These are phyloP conservation scores for Pseudoturritis turrita DNA, from an alignment of 345 rosid species.

Conservation along the genomic window DNA sequence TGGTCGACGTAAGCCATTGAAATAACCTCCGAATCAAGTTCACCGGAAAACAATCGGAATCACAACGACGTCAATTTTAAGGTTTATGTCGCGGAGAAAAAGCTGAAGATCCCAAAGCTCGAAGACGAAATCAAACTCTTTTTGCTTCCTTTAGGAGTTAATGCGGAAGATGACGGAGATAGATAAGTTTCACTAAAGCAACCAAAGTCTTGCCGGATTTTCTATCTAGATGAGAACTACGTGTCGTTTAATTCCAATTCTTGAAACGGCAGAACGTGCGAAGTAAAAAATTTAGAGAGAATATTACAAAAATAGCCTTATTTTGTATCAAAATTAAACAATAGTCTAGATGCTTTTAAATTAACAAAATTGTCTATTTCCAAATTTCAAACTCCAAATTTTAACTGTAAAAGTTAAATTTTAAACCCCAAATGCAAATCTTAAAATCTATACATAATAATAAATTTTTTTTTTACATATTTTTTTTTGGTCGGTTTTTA, in stretches of 20 bases:
- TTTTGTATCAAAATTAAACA: background rate
- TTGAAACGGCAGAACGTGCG: conserved; percentile 7
- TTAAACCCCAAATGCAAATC: too few species aligned
- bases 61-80: background rate
- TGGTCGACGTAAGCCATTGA: conserved; percentile 97
- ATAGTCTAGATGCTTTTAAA: background rate
- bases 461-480: too few species aligned
- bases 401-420: too few species aligned
- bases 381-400: too few species aligned
- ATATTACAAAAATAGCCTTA: background rate
- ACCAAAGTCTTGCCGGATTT: conserved; percentile 6
- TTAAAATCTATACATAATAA: too few species aligned
- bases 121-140: conserved; percentile 18
- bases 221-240: background rate
- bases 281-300: background rate
- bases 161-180: conserved; percentile 8
- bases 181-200: background rate
- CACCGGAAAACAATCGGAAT: conserved; percentile 8
- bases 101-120: conserved; percentile 22
- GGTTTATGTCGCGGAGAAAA: background rate
- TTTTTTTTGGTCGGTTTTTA: too few species aligned
- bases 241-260: background rate
- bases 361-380: background rate
- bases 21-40: background rate
- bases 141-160: conserved; percentile 3